Base-by-base conservation (phyloP, 805 yeast genomes). In the Danielozyma ontarioensis region DNA sequence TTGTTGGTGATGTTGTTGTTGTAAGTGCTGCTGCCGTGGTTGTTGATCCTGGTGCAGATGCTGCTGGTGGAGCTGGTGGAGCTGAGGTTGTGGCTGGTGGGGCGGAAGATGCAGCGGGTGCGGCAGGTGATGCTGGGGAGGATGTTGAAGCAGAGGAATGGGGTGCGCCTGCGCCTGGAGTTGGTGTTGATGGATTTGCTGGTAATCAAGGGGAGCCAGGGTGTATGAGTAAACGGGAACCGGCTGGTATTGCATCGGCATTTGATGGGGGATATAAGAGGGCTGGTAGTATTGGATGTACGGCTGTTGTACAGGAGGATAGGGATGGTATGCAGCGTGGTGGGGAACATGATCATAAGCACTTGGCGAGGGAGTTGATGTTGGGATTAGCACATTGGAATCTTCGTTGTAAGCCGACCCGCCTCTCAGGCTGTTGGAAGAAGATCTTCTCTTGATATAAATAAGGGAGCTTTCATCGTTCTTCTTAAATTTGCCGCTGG, bases 391-490 rank as follows among this genome's bases (percentile, higher is more conserved):
- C 13, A 34, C 17, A n/a, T 17, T 8, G 28, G 27, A 13, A 10
- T 28, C 24, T 7, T 30, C 26, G 14, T 4, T 14, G 7, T 35
- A 35, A 11, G 33, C 37, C 29, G 37, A 36, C 35, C 36, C 31
- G 33, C 41, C 40, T 4, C 55, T 40, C 23, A 45, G 46, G 25
- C 44, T 36, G 35, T 60, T 63, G 27, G 70, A 56, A 27, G 66
- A 61, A 22, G 73, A 65, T 30, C 80, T 53, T 43, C 80, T 51
- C 45, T 70, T 72, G 34, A 75, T 74, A 37, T 62, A 58, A 18
- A 62, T 59, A 29, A 75, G 51, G 4, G 68, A 55, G 17, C 51
- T 51, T 41, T 69, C 72, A 50, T 71, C 76, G 35, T 65, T 70
- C 41, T 66, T 70, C 33, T 60, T 58, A 46, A 75, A 75, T 39